Evolutionary conservation across 257 asterid genomes (phyloP).

Genomic region (Rauvolfia tetraphylla): DNA sequence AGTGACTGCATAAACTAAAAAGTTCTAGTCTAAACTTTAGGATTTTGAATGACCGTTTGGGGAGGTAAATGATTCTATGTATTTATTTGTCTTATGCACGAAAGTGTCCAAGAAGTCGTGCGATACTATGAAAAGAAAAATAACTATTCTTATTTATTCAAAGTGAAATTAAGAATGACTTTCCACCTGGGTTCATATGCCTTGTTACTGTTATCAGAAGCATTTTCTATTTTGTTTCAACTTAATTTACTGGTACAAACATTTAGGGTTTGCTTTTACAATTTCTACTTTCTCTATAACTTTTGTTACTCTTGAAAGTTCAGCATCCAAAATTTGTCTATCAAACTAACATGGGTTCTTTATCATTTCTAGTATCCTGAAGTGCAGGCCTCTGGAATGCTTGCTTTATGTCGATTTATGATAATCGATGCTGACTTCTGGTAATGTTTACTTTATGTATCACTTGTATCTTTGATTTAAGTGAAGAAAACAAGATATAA

Average conservation of each 20-base stretch:
- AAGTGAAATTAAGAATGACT: not conserved
- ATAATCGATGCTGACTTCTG: conserved; percentile 88
- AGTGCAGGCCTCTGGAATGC: conserved; percentile 94
- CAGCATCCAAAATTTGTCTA: not conserved
- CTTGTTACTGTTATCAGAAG: not conserved
- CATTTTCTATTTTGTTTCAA: not conserved
- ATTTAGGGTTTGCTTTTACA: not conserved
- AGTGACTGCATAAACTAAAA: not conserved
- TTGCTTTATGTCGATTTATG: conserved; percentile 87
- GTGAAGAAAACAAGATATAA: conserved; percentile 10
- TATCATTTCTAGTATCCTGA: conserved; percentile 61
- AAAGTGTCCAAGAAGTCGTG: not conserved
- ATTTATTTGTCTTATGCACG: not conserved
- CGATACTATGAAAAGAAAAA: not conserved
- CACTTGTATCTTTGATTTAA: conserved; percentile 4
- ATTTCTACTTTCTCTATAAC: not conserved
- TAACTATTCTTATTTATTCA: not conserved
- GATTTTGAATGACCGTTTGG: not conserved
- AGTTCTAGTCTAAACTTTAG: not conserved
- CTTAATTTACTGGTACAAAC: not conserved
- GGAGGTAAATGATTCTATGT: not conserved
- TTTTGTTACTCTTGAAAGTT: not conserved
- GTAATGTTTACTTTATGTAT: conserved; percentile 32
- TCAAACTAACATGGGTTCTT: conserved; percentile 28
- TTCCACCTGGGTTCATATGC: not conserved